Base-by-base conservation (phyloP, 2,329 filamentous ascomycete species). In the Diaporthe vexans region DNA sequence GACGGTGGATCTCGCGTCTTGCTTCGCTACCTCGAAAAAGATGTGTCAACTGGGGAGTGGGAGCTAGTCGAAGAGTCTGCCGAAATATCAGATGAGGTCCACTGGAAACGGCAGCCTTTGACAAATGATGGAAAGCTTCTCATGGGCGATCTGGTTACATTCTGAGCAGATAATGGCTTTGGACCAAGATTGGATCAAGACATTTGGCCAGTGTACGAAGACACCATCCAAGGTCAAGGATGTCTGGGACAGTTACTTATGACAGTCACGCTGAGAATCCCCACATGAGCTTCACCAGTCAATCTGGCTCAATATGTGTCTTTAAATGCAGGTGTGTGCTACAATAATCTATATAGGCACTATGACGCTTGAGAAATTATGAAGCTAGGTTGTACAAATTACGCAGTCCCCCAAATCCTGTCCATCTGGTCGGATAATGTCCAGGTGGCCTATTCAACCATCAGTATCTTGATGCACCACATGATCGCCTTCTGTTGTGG, bases 1-100 rank as follows among this genome's bases (percentile, higher is more conserved):
- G 78, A 84, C 11, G 80, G 80, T 1, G 82, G 82, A 21, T 78
- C 80, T 15, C 80, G 78, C 0, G 72, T 82, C 17, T 21, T 83
- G 2, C 78, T 83, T 9, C 79, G 82, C 6, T 83, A 79, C 21
- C 17, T 81, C 15, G 79, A 78, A 0, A 81, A 77, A 21, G 72
- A 81, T 15, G 52, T 71, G 4, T 24, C 15, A 1, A 63, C 70
- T 1, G 74, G 71, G 3, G 68, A 63, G 40, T 78, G 78, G 77
- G 6, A 65, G 40, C 52, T 78, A 17, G 70, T 78, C 7, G 77
- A 79, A 67, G 77, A 79, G 51, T 70, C 61, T 0, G 75, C 73
- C 15, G 76, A 78, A 17, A 24, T 76, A 19, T 70, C 74, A 9
- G 75, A 76, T 10, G 74, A 74, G 2, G 37, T 75, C 43, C 40